Base-by-base conservation (phyloP, 2,329 filamentous ascomycete genomes). In the Ceratocystis albifundus region DNA sequence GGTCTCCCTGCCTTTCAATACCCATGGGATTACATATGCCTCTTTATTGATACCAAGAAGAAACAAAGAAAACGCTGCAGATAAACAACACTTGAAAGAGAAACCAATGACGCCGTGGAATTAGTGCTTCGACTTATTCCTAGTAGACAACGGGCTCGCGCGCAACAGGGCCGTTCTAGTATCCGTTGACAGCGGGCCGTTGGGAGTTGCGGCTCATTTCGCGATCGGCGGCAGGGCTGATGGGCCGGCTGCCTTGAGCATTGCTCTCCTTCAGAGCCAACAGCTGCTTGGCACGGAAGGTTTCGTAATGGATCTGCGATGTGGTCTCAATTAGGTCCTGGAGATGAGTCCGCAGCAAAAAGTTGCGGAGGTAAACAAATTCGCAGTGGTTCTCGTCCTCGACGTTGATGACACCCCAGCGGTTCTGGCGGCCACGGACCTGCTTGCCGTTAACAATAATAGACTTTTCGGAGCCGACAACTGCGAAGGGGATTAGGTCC, bases 351-450 rank as follows among this genome's bases (percentile, higher is more conserved):
- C 94, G 90, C 73, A 95, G 96, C 70, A 99, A 85, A 85, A 99
- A 99, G 83, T 99, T 93, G 76, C 94, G 88, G 69, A 99, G 86
- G 78, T 96, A 96, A 75, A 97, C 88, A 74, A 99, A 99, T 84
- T 99, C 94, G 85, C 94, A 99, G 83, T 99, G 94, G 79, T 88
- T 95, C 83, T 99, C 94, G 72, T 99, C 93, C 80, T 99, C 94
- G 72, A 99, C 93, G 75, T 99, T 99, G 82, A 99, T 97, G 71
- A 97, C 89, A 72, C 94, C 94, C 94, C 94, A 99, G 78, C 94
- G 87, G 84, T 97, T 99, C 80, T 99, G 94, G 74, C 94, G 92
- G 71, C 92, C 94, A 71, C 92, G 91, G 70, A 99, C 94, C 80
- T 96, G 90, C 83, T 96, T 93, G 78, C 94, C 94, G 74, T 93